These are phyloP conservation scores for Penicillium verrucosum DNA, from an alignment of 2,329 filamentous ascomycete species.

Conservation along the genomic window DNA sequence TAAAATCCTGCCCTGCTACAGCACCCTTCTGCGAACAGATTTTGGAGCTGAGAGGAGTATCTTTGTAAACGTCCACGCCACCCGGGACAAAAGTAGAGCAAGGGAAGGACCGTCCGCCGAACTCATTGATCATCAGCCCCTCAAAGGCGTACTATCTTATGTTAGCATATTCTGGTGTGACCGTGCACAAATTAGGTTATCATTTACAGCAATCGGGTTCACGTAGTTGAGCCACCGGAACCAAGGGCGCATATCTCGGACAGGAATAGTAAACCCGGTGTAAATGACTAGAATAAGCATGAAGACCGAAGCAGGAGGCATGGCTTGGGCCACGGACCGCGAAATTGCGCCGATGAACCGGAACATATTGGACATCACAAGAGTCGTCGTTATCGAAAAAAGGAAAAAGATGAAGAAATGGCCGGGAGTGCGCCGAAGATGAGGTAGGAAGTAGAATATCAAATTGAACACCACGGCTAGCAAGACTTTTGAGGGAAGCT, in stretches of 20 bases:
- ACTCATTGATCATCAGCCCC: conserved; percentile 80
- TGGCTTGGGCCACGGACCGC: conserved; percentile 59
- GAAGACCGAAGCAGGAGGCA: conserved; percentile 55
- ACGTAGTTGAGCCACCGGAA: conserved; percentile 80
- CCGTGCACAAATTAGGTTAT: not conserved
- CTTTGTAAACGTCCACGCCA: conserved; percentile 40
- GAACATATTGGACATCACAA: conserved; percentile 85
- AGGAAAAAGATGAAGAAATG: conserved; percentile 84
- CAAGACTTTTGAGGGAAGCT: conserved; percentile 74
- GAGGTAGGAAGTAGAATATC: conserved; percentile 81
- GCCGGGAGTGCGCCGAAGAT: conserved; percentile 68
- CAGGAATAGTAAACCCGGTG: conserved; percentile 47
- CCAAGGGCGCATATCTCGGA: conserved; percentile 71
- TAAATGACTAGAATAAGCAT: conserved; percentile 47
- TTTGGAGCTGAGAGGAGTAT: conserved; percentile 38
- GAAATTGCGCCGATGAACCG: conserved; percentile 73
- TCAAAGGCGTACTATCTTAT: conserved; percentile 67
- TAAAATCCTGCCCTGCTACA: conserved; percentile 50
- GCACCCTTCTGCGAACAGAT: conserved; percentile 61
- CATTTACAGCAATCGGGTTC: conserved; percentile 61
- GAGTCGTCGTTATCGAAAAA: conserved; percentile 67
- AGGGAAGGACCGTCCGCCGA: conserved; percentile 59
- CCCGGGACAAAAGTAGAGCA: conserved; percentile 48
- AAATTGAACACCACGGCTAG: conserved; percentile 75
- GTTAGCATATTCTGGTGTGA: not conserved